Percentiles rank a stretch among this genome's conserved stretches.
phyloP scores from a whole-genome alignment of 169 alveolate genomes.

The Babesia bovis region DNA sequence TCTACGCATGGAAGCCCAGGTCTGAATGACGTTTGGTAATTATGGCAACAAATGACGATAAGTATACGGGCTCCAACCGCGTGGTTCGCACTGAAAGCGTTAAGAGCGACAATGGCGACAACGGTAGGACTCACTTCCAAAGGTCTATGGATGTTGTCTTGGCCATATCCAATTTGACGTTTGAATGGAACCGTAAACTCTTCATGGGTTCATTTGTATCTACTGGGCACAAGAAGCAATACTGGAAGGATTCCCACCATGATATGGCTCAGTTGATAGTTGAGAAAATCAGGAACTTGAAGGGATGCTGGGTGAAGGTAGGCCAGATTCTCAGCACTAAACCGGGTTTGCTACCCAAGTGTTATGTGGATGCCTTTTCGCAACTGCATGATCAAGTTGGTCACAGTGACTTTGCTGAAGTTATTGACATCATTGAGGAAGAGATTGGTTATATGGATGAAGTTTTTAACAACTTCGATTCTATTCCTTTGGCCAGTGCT shows the following conservation, averaged over 20 bases:
- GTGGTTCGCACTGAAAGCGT: neutral
- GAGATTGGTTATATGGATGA: slow-evolving; percentile 80
- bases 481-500: slow-evolving; percentile 81
- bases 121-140: slow-evolving; percentile 36
- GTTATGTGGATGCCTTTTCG: slow-evolving; percentile 82
- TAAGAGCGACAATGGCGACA: neutral
- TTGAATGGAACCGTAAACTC: slow-evolving; percentile 69
- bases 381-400: slow-evolving; percentile 89
- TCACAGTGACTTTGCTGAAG: slow-evolving; percentile 71
- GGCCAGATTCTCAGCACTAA: slow-evolving; percentile 91
- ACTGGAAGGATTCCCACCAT: slow-evolving; percentile 87
- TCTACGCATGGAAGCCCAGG: no score
- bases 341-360: slow-evolving; percentile 85
- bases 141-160: slow-evolving; percentile 56
- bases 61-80: neutral
- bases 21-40: no score
- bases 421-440: slow-evolving; percentile 73
- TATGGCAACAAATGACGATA: neutral
- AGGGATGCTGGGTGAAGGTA: slow-evolving; percentile 92
- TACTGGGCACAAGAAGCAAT: slow-evolving; percentile 55
- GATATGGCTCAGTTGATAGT: slow-evolving; percentile 85
- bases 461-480: slow-evolving; percentile 70
- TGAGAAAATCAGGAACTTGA: slow-evolving; percentile 82
- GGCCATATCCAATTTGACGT: slow-evolving; percentile 58
- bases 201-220: slow-evolving; percentile 58